Evolutionary conservation across 306 rosid genomes (phyloP).

Genomic region (Calophaca sinica): DNA sequence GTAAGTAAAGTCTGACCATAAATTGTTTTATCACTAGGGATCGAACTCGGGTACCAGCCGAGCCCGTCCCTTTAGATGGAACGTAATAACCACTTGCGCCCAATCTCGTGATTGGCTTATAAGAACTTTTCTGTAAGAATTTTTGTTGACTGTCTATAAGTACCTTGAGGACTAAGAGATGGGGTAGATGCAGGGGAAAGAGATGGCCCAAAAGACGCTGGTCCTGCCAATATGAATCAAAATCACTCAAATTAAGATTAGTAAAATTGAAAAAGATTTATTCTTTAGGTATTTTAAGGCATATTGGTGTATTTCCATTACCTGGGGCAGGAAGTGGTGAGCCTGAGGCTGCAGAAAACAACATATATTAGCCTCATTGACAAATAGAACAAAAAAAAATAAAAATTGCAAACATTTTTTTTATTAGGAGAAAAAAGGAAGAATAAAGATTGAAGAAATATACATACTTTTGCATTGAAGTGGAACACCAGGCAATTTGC

Average conservation of each 20-base stretch:
- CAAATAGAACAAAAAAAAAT: neutral
- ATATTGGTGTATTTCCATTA: constrained; percentile 28
- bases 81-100: too few species aligned
- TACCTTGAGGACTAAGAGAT: constrained; percentile 74
- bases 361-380: constrained; percentile 27
- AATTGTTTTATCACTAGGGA: too few species aligned
- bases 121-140: too few species aligned
- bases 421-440: neutral
- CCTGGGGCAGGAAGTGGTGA: constrained; percentile 90
- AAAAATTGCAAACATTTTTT: neutral
- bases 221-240: constrained; percentile 59
- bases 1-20: too few species aligned
- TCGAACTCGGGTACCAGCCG: too few species aligned
- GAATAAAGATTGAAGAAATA: neutral
- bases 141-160: neutral
- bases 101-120: too few species aligned
- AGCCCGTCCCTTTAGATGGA: too few species aligned
- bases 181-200: constrained; percentile 65
- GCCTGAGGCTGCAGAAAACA: constrained; percentile 53
- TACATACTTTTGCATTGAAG: constrained; percentile 74
- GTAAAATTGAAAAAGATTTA: neutral
- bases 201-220: constrained; percentile 64
- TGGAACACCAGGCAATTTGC: constrained; percentile 79
- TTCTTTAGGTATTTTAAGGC: neutral
- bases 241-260: neutral